These are phyloP conservation scores for Phytopythium oedochilum DNA, from an alignment of 352 stramenopile species.

Conservation along the genomic window DNA sequence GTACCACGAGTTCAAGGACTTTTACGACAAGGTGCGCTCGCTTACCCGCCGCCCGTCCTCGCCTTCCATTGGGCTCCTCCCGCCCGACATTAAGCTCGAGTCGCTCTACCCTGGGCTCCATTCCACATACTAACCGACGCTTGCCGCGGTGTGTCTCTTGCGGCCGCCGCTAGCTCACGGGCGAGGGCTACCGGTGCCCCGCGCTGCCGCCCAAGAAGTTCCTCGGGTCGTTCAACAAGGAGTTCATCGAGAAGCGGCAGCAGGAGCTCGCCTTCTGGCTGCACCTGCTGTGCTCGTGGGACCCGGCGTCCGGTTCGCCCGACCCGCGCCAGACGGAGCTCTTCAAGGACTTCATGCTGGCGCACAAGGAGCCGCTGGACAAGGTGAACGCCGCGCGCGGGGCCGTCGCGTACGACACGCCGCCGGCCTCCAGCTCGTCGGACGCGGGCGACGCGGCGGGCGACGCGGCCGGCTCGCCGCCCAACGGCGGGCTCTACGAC, in stretches of 20 bases:
- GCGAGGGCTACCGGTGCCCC: slow-evolving; percentile 72
- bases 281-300: slow-evolving; percentile 73
- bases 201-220: slow-evolving; percentile 88
- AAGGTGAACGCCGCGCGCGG: slow-evolving; percentile 29
- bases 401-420: slow-evolving; percentile 33
- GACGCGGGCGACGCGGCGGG: slow-evolving; percentile 17
- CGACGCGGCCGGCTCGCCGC: slow-evolving; percentile 21
- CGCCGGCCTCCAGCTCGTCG: slow-evolving; percentile 22
- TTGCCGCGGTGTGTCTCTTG: not conserved
- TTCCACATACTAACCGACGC: too few relatives aligned
- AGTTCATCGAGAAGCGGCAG: slow-evolving; percentile 88
- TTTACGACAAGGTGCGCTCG: slow-evolving; percentile 67
- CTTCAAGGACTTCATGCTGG: slow-evolving; percentile 78
- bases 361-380: slow-evolving; percentile 76
- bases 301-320: slow-evolving; percentile 47
- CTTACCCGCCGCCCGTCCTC: too few relatives aligned
- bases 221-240: slow-evolving; percentile 85
- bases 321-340: slow-evolving; percentile 69
- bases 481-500: slow-evolving; percentile 48
- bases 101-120: not conserved
- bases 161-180: slow-evolving; percentile 51
- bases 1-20: slow-evolving; percentile 88
- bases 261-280: slow-evolving; percentile 86
- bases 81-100: not conserved
- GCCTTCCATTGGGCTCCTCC: not conserved